Evolutionary conservation across 2,329 filamentous ascomycete species (phyloP).

Genomic region (Beauveria sp.): DNA sequence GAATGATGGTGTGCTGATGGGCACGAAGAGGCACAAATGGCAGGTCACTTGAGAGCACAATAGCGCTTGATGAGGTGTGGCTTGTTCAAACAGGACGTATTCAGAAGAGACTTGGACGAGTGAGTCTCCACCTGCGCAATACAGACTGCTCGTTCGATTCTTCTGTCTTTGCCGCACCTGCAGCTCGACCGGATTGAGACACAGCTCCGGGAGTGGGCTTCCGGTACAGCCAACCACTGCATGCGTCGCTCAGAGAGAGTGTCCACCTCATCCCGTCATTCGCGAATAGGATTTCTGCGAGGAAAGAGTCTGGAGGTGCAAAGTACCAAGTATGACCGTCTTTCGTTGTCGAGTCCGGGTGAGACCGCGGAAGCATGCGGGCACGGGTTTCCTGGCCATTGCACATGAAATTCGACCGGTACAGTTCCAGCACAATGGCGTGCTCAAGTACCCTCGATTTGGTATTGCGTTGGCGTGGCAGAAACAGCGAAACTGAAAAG

Average conservation of each 20-base stretch:
- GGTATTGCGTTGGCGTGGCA: not conserved
- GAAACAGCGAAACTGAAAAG: not conserved
- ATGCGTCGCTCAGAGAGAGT: not conserved
- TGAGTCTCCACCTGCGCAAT: conserved; percentile 1
- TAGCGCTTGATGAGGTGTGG: too few species aligned
- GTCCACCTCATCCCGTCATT: not conserved
- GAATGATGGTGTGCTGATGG: not conserved
- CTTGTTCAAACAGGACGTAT: not conserved
- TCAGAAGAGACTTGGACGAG: not conserved
- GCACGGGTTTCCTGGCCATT: not conserved
- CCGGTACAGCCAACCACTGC: not conserved
- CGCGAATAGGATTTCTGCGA: not conserved
- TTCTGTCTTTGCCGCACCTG: not conserved
- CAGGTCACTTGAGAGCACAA: too few species aligned
- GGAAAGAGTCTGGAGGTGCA: not conserved
- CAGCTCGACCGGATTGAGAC: not conserved
- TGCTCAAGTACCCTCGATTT: not conserved
- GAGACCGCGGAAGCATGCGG: not conserved
- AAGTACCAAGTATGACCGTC: too few species aligned
- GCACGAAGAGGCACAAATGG: too few species aligned
- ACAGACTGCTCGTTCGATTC: conserved; percentile 5
- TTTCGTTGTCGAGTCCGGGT: not conserved
- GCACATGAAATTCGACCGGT: not conserved
- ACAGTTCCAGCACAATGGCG: not conserved
- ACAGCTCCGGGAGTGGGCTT: conserved; percentile 1